Evolutionary conservation across 2,329 filamentous ascomycete species (phyloP).

Genomic region (Cladosporium phlei): DNA sequence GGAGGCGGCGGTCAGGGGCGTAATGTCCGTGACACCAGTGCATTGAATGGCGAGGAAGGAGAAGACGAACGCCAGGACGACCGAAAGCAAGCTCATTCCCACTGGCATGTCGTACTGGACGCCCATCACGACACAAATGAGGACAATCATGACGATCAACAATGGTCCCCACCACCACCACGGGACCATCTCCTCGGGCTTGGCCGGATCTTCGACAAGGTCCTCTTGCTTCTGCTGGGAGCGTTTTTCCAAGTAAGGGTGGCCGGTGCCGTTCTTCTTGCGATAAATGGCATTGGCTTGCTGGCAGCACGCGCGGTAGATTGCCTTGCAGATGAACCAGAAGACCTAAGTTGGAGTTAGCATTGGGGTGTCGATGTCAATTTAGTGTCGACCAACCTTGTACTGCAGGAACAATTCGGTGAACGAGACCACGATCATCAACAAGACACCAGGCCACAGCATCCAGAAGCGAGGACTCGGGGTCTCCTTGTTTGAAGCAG

Average conservation of each 20-base stretch:
- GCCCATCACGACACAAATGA: conserved; percentile 49
- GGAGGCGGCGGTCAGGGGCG: conserved; percentile 61
- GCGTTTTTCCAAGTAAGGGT: conserved; percentile 40
- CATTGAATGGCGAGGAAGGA: conserved; percentile 59
- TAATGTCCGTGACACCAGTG: conserved; percentile 51
- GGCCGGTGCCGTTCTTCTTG: conserved; percentile 38
- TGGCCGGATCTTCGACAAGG: conserved; percentile 49
- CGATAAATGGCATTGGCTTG: conserved; percentile 37
- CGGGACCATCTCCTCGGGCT: conserved; percentile 45
- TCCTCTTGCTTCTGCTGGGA: conserved; percentile 37
- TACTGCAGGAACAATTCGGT: conserved; percentile 29
- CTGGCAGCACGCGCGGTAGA: conserved; percentile 44
- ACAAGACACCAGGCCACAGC: conserved; percentile 48
- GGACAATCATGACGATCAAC: conserved; percentile 45
- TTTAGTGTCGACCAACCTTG: background rate
- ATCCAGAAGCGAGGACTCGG: conserved; percentile 51
- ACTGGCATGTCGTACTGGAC: conserved; percentile 54
- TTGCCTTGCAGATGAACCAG: conserved; percentile 45
- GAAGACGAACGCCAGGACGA: conserved; percentile 57
- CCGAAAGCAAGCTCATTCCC: conserved; percentile 53
- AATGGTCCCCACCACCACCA: conserved; percentile 51
- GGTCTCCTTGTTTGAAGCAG: conserved; percentile 36
- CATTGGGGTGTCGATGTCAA: conserved; percentile 17
- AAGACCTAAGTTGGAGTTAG: conserved; percentile 38
- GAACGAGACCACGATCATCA: conserved; percentile 50